Evolutionary conservation across 2,329 filamentous ascomycete genomes (phyloP).

Genomic region (Aspergillus flavus): DNA sequence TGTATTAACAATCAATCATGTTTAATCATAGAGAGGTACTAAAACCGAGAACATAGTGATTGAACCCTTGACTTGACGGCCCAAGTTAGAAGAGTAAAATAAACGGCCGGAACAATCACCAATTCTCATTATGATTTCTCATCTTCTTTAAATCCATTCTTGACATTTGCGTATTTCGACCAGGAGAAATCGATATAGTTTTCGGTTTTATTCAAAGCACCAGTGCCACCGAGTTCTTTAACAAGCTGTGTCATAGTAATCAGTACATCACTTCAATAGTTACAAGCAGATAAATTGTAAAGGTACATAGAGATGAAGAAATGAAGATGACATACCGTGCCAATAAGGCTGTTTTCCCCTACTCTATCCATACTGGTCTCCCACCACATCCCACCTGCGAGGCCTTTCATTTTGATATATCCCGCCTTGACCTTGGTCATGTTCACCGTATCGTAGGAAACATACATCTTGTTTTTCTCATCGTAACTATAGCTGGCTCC

Average conservation of each 20-base stretch:
- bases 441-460: slow-evolving; percentile 73
- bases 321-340: slow-evolving; percentile 41
- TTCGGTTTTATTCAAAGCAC: slow-evolving; percentile 7
- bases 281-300: no score
- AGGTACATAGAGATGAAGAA: background rate
- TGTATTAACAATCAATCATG: background rate
- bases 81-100: background rate
- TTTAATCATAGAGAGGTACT: background rate
- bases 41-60: background rate
- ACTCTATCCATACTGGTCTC: slow-evolving; percentile 76
- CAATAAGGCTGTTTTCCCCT: slow-evolving; percentile 67
- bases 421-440: slow-evolving; percentile 70
- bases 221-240: slow-evolving; percentile 2
- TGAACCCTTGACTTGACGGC: background rate
- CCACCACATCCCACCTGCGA: slow-evolving; percentile 97
- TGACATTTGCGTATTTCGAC: slow-evolving; percentile 16
- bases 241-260: background rate
- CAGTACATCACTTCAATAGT: background rate
- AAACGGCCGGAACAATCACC: background rate
- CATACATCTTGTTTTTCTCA: slow-evolving; percentile 59
- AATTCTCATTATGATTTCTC: background rate
- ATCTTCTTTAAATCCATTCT: background rate
- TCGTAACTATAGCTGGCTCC: slow-evolving; percentile 77
- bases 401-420: slow-evolving; percentile 65
- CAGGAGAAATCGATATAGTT: slow-evolving; percentile 16